These are phyloP conservation scores for Talaromyces sp. DNA, from an alignment of 2,329 filamentous ascomycete genomes.

Conservation along the genomic window DNA sequence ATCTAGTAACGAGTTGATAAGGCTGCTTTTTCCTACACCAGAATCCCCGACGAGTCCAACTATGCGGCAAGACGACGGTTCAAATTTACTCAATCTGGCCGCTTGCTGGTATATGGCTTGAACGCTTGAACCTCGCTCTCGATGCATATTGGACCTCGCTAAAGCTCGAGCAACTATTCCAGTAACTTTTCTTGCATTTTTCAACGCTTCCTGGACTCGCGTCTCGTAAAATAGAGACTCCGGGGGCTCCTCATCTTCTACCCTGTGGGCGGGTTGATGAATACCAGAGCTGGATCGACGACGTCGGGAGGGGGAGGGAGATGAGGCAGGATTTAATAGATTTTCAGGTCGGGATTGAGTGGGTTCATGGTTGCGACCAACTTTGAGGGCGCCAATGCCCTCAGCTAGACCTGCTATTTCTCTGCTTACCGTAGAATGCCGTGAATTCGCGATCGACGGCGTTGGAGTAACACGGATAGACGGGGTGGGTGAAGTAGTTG, in stretches of 20 bases:
- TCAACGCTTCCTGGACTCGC: neutral
- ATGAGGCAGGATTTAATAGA: neutral
- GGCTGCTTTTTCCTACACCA: constrained; percentile 11
- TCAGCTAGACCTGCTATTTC: constrained; percentile 6
- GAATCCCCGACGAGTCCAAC: constrained; percentile 13
- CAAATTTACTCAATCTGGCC: constrained; percentile 8
- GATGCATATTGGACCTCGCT: neutral
- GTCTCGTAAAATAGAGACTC: constrained; percentile 3
- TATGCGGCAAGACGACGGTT: constrained; percentile 5
- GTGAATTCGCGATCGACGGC: neutral
- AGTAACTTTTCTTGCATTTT: neutral
- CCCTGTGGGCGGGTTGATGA: neutral
- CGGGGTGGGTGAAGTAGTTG: constrained; percentile 6
- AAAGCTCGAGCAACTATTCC: neutral
- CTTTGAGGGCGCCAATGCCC: neutral
- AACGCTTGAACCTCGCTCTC: constrained; percentile 1
- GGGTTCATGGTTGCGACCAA: neutral
- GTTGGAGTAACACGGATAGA: constrained; percentile 10
- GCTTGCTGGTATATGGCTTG: constrained; percentile 6
- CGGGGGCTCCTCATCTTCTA: constrained; percentile 14
- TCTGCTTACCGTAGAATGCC: neutral
- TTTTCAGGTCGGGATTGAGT: constrained; percentile 6
- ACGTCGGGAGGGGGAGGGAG: constrained; percentile 6
- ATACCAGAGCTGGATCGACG: constrained; percentile 7
- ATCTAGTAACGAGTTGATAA: constrained; percentile 14